Percentiles rank a stretch among this genome's conserved stretches.
Conservation (phyloP, 164 flowering plant species). For the Umbellularia californica region DNA sequence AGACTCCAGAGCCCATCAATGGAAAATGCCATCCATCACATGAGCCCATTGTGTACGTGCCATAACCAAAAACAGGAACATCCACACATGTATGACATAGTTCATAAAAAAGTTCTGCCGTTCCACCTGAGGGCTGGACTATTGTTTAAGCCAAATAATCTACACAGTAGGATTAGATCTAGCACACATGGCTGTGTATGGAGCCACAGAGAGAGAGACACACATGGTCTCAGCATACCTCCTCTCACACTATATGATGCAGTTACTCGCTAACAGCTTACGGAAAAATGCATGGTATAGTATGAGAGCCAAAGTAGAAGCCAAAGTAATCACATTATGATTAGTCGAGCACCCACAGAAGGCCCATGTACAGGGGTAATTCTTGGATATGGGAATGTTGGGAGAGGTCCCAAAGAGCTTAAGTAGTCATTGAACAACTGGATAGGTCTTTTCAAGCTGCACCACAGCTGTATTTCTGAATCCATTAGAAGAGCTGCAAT, state of each 20-base stretch:
- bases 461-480: neutral
- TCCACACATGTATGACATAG: neutral
- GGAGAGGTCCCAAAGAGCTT: neutral
- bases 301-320: too few species aligned
- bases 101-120: too few species aligned
- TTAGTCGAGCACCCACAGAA: neutral
- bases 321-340: neutral
- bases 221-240: too few species aligned
- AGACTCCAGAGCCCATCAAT: neutral
- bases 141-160: too few species aligned
- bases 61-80: neutral
- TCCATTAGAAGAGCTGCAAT: neutral
- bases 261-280: too few species aligned
- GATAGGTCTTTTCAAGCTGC: neutral
- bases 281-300: too few species aligned
- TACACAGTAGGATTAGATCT: too few species aligned
- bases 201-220: too few species aligned
- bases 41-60: neutral
- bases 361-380: neutral
- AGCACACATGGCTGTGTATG: too few species aligned
- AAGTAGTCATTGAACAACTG: neutral
- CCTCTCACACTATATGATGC: too few species aligned
- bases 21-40: neutral
- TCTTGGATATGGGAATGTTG: neutral
- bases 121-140: too few species aligned